These are phyloP conservation scores for Colletotrichum lentis DNA, from an alignment of 2,329 filamentous ascomycete genomes.

Conservation along the genomic window DNA sequence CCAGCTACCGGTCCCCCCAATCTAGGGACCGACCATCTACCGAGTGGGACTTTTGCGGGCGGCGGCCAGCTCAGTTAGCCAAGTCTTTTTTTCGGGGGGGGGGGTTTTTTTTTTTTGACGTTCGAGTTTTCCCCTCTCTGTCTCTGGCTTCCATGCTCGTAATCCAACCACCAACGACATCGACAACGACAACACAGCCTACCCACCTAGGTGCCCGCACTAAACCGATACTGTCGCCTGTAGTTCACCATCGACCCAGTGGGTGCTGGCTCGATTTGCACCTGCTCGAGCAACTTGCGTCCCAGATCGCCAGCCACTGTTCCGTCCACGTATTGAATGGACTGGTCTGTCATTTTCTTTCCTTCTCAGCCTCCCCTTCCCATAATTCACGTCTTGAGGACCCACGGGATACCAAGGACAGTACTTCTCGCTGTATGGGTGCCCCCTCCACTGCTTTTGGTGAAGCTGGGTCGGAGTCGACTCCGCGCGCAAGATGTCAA, in stretches of 20 bases:
- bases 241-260: constrained; percentile 18
- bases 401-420: constrained; percentile 4
- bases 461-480: constrained; percentile 3
- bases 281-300: background rate
- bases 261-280: constrained; percentile 19
- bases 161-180: constrained; percentile 12
- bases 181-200: constrained; percentile 8
- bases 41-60: constrained; percentile 27
- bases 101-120: background rate
- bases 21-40: background rate
- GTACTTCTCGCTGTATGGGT: background rate
- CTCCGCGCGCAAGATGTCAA: background rate
- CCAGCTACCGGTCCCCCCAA: constrained; percentile 16
- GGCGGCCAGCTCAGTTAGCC: constrained; percentile 19
- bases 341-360: background rate
- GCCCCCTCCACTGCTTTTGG: background rate
- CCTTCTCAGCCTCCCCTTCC: background rate
- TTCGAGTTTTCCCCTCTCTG: background rate
- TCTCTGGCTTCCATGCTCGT: background rate
- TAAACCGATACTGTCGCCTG: background rate
- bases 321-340: constrained; percentile 22
- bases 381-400: constrained; percentile 12
- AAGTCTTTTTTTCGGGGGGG: constrained; percentile 30
- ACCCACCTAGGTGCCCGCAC: background rate
- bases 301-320: constrained; percentile 8